Conservation (phyloP, 2,329 filamentous ascomycete genomes). For the Alternaria novae-zelandiae region DNA sequence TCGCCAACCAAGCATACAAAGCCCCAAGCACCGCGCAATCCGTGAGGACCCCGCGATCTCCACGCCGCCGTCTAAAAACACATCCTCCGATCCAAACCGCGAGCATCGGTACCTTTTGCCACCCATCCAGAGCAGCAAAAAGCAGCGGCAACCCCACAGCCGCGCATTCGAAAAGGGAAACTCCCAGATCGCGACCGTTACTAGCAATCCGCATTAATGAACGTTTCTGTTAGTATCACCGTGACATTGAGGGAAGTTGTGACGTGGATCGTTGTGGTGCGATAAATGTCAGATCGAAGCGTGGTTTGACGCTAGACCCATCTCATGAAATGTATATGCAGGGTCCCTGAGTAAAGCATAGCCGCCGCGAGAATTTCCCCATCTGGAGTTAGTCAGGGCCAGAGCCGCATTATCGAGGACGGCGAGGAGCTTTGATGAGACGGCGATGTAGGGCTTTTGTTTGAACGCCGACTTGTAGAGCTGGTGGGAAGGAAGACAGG, state of each 20-base stretch:
- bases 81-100: constrained; percentile 27
- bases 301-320: constrained; percentile 26
- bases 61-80: constrained; percentile 20
- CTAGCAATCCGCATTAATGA: constrained; percentile 19
- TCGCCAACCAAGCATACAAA: constrained; percentile 13
- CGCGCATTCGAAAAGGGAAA: constrained; percentile 6
- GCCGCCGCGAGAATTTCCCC: not conserved
- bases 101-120: constrained; percentile 25
- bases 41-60: constrained; percentile 26
- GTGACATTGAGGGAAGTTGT: constrained; percentile 1
- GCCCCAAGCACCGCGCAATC: constrained; percentile 28
- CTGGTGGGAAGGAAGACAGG: not conserved
- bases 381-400: not conserved
- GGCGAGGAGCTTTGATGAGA: not conserved
- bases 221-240: constrained; percentile 7
- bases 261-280: constrained; percentile 7
- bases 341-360: constrained; percentile 4
- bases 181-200: constrained; percentile 17
- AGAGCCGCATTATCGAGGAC: not conserved
- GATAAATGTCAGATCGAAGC: constrained; percentile 11
- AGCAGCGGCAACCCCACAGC: constrained; percentile 8
- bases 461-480: not conserved
- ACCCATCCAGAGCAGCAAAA: constrained; percentile 8
- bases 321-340: constrained; percentile 28
- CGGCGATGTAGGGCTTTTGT: not conserved